Base-by-base conservation (phyloP, 306 rosid species). In the Rosa chinensis region DNA sequence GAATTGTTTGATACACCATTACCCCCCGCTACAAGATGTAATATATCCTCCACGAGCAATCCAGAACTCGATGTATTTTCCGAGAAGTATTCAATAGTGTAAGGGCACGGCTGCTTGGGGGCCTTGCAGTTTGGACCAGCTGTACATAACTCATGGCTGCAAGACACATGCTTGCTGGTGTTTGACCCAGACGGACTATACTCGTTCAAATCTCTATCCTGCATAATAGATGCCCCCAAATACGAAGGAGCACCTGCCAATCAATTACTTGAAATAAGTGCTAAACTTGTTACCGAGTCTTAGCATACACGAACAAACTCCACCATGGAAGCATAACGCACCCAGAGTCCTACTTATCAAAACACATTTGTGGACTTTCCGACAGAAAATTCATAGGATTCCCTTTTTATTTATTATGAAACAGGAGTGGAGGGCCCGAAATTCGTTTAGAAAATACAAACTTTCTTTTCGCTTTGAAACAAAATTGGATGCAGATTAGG, bases 191-290 rank as follows among this genome's bases (percentile, higher is more conserved):
- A 84, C 8, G 99, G 92, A 81, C 89, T 86, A 88, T 88, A 95
- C 88, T 95, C 94, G 47, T 89, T 90, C 80, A 95, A 82, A 86
- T 95, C 99, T 88, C 89, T 92, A 88, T 91, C 99, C 99, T 95
- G 99, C 99, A 95, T 90, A 88, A 91, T 91, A 91, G 86, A 94
- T 88, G 92, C 98, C 97, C 98, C 97, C 97, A 86, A 81, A 84
- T 74, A 88, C 74, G 88, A 90, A 88, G 98, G 98, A 92, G 97
- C 97, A 87, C 98, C 98, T 95, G 99, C 98, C 92, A 95, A 95
- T 95, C 98, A 95, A 90, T 92, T 89, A 87, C 82, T 75, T 77
- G 94, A 90, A 89, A 88, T 92, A 92, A 92, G 95, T 88, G 94
- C 90, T 85, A 91, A 94, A 94, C 88, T 85, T 79, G 90, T 87